Evolutionary conservation across 2,329 filamentous ascomycete genomes (phyloP), one percentile per base, ranked within the genome.

Genomic region (Sporothrix schenckii): DNA sequence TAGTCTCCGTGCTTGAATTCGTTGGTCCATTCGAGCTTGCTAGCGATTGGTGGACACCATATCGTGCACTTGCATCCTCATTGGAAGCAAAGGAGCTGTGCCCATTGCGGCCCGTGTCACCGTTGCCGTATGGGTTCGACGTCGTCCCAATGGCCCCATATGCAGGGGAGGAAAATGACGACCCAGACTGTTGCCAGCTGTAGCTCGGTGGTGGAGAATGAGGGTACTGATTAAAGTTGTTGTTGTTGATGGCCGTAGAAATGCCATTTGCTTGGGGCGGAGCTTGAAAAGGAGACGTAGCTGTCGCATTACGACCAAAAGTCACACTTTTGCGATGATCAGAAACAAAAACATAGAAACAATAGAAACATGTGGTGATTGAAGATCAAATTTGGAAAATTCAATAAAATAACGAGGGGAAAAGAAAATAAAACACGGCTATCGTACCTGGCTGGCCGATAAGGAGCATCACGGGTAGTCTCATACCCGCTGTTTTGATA

Each of bases 261-360:
- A 80, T 74, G 70, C 80, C 76, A 70, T 85, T 76, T 71, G 74
- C 72, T 63, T 69, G 16, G 19, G 71, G 11, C n/a, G 73, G 58
- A 2, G 58, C 53, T 2, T 71, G 68, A 66, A 72, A 71, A 14
- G 73, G 70, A 5, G 72, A 70, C 1, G 68, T n/a, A 1, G 76
- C 72, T 69, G 79, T 77, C 72, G 77, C 77, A 70, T 77, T 77
- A 74, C 77, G 74, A 60, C 81, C 76, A 75, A 84, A 84, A 71
- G 80, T 80, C 76, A 82, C 78, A 77, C 83, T 86, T 81, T 74
- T 6, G 16, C 60, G 49, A 65, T 70, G 69, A 69, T 56, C 68
- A n/a, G n/a, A 21, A 39, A 27, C 16, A 39, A 21, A 58, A 10
- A n/a, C 50, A 34, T 5, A 11, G 3, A 21, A 50, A 24, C 13